Evolutionary conservation across 2,329 filamentous ascomycete genomes (phyloP), one percentile per base, ranked within the genome.

Genomic region (Apiospora hydei): DNA sequence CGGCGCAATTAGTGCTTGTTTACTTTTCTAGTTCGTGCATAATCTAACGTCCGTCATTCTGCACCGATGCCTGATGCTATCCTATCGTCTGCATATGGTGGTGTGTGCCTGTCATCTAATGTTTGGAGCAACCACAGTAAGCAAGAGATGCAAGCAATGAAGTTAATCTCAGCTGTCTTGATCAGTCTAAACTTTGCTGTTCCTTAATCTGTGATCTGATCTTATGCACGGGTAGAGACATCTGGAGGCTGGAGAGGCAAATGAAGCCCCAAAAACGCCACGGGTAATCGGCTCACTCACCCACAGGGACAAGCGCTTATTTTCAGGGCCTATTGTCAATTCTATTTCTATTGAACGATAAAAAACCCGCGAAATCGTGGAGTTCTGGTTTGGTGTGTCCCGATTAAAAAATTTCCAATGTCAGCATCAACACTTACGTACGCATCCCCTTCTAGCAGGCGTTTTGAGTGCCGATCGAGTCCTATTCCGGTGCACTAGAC

Each of bases 141-240:
- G 49, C 24, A 53, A 30, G 53, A 10, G 53, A 21, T 61, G 53
- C 53, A 61, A 16, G 44, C 44, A 34, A 18, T 14, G 18, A 61
- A 61, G 53, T 61, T 61, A 61, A 61, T 61, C 53, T 61, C 53
- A 21, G 2, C 8, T 38, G 5, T 21, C 10, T 16, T 34, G 13
- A 61, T 61, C 53, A 61, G 53, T 61, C 53, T 21, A 57, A 57
- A 61, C 53, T 34, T 61, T 61, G 53, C 53, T 38, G 53, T 61
- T 38, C 11, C 30, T 30, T 38, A 30, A 21, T 38, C 26, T 30
- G 53, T 38, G 53, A 21, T 61, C 51, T 30, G 53, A 38, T 61
- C 53, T 21, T 38, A 18, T 14, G 26, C 14, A 57, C 14, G 26
- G 26, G 5, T 14, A 51, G 13, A 21, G 44, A 47, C 44, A 24